A percentile compares a stretch with the other conserved stretches of the same genome.
Conservation (phyloP, 2,329 filamentous ascomycete species). For the Neocatenulostroma microsporum region DNA sequence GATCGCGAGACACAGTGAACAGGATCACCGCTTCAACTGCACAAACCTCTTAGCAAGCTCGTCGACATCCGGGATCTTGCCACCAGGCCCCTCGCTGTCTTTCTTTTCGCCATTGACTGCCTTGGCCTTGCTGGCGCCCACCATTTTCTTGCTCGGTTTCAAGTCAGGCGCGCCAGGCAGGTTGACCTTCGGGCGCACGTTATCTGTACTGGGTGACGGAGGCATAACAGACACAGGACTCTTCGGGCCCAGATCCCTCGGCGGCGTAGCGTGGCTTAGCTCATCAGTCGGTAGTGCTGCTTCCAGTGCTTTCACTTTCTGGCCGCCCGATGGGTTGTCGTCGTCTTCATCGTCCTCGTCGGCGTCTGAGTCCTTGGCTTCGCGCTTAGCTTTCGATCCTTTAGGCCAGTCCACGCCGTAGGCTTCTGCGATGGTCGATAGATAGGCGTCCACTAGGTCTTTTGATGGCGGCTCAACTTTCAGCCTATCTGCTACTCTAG, state of each 20-base stretch:
- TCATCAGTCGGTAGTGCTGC: conserved; percentile 48
- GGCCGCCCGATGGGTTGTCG: conserved; percentile 42
- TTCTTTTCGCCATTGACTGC: conserved; percentile 44
- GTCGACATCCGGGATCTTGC: conserved; percentile 73
- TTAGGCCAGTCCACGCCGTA: conserved; percentile 78
- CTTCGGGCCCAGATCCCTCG: conserved; percentile 54
- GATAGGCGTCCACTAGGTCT: conserved; percentile 79
- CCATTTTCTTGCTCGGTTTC: conserved; percentile 51
- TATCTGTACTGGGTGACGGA: conserved; percentile 82
- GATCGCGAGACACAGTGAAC: no score
- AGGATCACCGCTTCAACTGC: conserved; percentile 63
- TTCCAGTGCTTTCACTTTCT: conserved; percentile 33
- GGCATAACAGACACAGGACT: conserved; percentile 81
- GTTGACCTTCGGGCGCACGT: conserved; percentile 76
- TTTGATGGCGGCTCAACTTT: conserved; percentile 70
- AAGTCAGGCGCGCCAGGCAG: conserved; percentile 60
- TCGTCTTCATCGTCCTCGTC: conserved; percentile 38
- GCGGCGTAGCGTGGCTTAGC: conserved; percentile 58
- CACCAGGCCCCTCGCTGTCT: conserved; percentile 44
- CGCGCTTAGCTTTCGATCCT: conserved; percentile 28
- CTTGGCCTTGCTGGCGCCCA: conserved; percentile 37
- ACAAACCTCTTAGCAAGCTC: conserved; percentile 82
- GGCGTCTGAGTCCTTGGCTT: conserved; percentile 30
- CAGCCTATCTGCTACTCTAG: conserved; percentile 75
- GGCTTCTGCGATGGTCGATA: conserved; percentile 88